Evolutionary conservation across 129 eudicot species (phyloP), one percentile per base, ranked within the genome.

Genomic region (Ambrosia trifida): DNA sequence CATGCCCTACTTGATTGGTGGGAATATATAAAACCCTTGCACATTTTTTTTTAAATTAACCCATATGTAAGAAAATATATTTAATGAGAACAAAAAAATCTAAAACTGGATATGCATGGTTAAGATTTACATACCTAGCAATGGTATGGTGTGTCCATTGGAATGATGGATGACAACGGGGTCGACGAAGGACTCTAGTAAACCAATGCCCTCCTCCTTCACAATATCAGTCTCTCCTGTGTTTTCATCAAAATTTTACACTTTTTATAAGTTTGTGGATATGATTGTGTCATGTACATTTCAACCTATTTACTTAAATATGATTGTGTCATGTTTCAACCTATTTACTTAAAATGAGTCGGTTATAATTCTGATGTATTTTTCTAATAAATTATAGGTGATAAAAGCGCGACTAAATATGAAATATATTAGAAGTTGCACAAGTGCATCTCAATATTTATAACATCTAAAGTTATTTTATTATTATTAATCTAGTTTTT

Each of bases 91-190:
- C 17, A 64, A 38, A 33, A 33, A 5, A 13, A 20, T 11, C 6
- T 16, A 16, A 30, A 46, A 33, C 17, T 24, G 62, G 10, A 3
- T 3, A 9, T 10, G 62, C 1, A 9, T 10, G 33, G 75, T 35
- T 18, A 28, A 17, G 17, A 4, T 14, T 8, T 46, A 56, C 69
- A 67, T 33, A 77, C 81, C 81, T 56, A 77, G 75, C 28, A 52
- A 60, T 46, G 81, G 75, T 58, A 77, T 36, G 33, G 81, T 69
- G 64, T 77, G 81, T 18, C 81, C 81, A 17, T 77, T 46, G 41
- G 76, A 70, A 69, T 77, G 81, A 33, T 59, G 56, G 24, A 77
- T 77, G 44, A 69, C 70, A 60, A 59, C 0, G 24, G 81, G 81
- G 28, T 77, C 70, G 2, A 57, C 31, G 60, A 69, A 77, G 13